Conservation (phyloP, 2,329 filamentous ascomycete genomes). For the Aspergillus quadrilineatus region DNA sequence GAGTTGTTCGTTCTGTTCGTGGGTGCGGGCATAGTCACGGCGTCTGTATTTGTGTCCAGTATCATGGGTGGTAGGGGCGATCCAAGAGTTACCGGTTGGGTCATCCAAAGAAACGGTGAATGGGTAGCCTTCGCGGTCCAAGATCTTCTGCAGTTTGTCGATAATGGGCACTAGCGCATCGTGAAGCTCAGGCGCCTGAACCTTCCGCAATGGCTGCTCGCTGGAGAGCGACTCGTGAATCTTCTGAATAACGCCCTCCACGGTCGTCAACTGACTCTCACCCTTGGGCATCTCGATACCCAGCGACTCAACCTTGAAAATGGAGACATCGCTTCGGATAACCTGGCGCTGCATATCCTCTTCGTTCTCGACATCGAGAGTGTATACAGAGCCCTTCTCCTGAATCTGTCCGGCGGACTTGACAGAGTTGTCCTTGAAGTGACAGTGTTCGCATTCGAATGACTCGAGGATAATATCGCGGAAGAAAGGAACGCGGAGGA, state of each 20-base stretch:
- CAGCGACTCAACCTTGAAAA: conserved; percentile 83
- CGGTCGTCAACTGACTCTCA: conserved; percentile 86
- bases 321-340: conserved; percentile 85
- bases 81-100: conserved; percentile 93
- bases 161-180: conserved; percentile 77
- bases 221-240: conserved; percentile 77
- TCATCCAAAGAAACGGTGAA: conserved; percentile 89
- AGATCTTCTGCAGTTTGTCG: conserved; percentile 70
- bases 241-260: conserved; percentile 80
- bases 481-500: conserved; percentile 94
- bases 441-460: conserved; percentile 87
- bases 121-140: conserved; percentile 74
- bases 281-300: conserved; percentile 92
- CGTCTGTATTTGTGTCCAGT: conserved; percentile 88
- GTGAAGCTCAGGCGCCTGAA: conserved; percentile 73
- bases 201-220: conserved; percentile 79
- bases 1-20: conserved; percentile 82
- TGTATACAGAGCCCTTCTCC: conserved; percentile 80
- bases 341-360: conserved; percentile 82
- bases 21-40: conserved; percentile 76
- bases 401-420: conserved; percentile 91
- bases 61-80: conserved; percentile 74
- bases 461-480: conserved; percentile 97
- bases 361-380: conserved; percentile 70
- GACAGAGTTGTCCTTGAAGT: conserved; percentile 88